These are phyloP conservation scores for Arthroderma uncinatum DNA, from an alignment of 2,329 filamentous ascomycete species.

Conservation along the genomic window DNA sequence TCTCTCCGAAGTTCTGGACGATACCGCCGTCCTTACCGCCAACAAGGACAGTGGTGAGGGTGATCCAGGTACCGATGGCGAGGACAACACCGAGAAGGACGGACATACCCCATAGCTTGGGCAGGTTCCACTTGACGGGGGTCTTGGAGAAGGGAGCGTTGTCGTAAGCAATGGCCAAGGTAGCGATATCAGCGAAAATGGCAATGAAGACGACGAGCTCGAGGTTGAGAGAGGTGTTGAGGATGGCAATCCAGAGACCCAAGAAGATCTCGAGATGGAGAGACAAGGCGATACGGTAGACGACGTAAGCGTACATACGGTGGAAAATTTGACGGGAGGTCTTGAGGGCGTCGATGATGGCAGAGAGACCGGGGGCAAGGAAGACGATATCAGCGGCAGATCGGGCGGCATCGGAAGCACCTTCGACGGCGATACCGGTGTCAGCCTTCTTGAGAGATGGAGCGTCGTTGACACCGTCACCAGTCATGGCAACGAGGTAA, in stretches of 20 bases:
- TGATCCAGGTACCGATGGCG: constrained; percentile 76
- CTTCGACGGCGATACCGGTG: constrained; percentile 89
- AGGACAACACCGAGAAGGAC: constrained; percentile 71
- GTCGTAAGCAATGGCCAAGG: constrained; percentile 84
- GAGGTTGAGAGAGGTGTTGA: constrained; percentile 74
- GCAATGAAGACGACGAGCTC: constrained; percentile 87
- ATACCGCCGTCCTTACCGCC: constrained; percentile 64
- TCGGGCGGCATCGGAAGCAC: constrained; percentile 79
- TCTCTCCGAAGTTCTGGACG: constrained; percentile 74
- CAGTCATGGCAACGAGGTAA: constrained; percentile 90
- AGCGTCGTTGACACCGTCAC: constrained; percentile 90
- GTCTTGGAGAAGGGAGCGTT: constrained; percentile 77
- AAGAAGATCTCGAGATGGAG: constrained; percentile 87
- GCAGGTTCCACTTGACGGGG: constrained; percentile 90
- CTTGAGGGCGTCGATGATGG: constrained; percentile 86
- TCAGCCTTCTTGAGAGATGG: constrained; percentile 92
- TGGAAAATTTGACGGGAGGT: constrained; percentile 92
- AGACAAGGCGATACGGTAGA: constrained; percentile 87
- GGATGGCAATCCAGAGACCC: constrained; percentile 79
- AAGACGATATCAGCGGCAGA: constrained; percentile 91
- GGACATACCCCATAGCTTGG: constrained; percentile 89
- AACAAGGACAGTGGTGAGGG: constrained; percentile 70
- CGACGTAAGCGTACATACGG: constrained; percentile 92
- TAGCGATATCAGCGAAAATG: constrained; percentile 88
- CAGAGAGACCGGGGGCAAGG: constrained; percentile 78